Conservation (phyloP, 352 stramenopile genomes). For the Phytophthora foliorum region DNA sequence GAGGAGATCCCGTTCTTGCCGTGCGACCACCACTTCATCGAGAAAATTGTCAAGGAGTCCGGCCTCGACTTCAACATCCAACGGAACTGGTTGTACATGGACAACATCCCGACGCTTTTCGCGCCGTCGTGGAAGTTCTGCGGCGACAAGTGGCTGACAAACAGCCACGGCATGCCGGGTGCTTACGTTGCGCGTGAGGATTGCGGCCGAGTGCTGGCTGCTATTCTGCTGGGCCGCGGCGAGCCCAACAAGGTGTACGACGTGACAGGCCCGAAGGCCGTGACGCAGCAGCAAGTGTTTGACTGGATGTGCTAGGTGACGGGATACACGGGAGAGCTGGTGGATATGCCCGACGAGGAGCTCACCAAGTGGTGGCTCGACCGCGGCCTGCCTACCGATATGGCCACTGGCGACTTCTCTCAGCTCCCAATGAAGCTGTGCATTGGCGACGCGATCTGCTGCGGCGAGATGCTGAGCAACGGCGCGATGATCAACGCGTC, state of each 20-base stretch:
- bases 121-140: constrained; percentile 46
- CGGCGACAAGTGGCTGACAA: constrained; percentile 41
- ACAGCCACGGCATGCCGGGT: constrained; percentile 38
- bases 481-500: constrained; percentile 29
- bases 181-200: constrained; percentile 39
- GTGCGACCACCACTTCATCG: constrained; percentile 26
- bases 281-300: constrained; percentile 31
- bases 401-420: constrained; percentile 37
- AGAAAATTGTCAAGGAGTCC: constrained; percentile 26
- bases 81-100: constrained; percentile 47
- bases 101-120: constrained; percentile 43
- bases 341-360: constrained; percentile 46
- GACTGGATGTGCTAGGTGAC: constrained; percentile 41
- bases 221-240: constrained; percentile 32
- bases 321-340: constrained; percentile 34
- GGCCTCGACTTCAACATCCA: constrained; percentile 50
- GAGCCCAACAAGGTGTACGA: constrained; percentile 43
- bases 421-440: constrained; percentile 45
- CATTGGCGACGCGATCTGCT: constrained; percentile 40
- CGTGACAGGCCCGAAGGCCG: constrained; percentile 28
- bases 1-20: constrained; percentile 39
- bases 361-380: constrained; percentile 37
- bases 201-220: constrained; percentile 32
- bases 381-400: constrained; percentile 30
- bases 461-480: constrained; percentile 38